Conservation (phyloP, 345 rosid genomes). For the Camelina neglecta region DNA sequence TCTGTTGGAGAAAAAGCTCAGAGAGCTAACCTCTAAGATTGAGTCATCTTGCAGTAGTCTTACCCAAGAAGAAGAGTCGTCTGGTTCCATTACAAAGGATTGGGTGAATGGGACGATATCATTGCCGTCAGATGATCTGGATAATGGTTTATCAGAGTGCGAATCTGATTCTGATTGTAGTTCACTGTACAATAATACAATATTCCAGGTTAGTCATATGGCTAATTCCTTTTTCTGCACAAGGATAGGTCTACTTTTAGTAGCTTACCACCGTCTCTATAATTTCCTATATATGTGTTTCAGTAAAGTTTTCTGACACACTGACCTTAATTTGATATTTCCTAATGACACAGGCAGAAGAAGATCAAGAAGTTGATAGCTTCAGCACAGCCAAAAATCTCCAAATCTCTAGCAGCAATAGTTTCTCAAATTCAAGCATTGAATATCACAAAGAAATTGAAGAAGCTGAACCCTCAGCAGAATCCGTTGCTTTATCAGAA, state of each 20-base stretch:
- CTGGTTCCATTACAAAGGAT: constrained; percentile 51
- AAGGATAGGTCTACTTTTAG: constrained; percentile 4
- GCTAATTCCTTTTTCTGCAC: not conserved
- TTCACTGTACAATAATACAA: constrained; percentile 48
- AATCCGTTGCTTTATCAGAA: constrained; percentile 43
- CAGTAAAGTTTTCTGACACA: not conserved
- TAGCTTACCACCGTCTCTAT: constrained; percentile 14
- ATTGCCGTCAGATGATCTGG: constrained; percentile 46
- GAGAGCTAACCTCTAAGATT: constrained; percentile 65
- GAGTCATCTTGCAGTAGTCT: constrained; percentile 60
- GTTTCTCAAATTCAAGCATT: constrained; percentile 44
- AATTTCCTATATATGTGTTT: not conserved
- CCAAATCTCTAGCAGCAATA: constrained; percentile 37
- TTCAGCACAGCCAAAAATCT: constrained; percentile 43
- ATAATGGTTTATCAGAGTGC: constrained; percentile 43
- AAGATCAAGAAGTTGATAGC: constrained; percentile 54
- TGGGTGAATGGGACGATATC: constrained; percentile 37
- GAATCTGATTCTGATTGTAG: constrained; percentile 48
- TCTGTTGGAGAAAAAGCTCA: constrained; percentile 82
- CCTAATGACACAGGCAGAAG: constrained; percentile 46
- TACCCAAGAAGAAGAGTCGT: constrained; percentile 51
- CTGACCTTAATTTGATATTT: constrained; percentile 12
- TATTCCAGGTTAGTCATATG: constrained; percentile 58
- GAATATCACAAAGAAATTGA: constrained; percentile 41
- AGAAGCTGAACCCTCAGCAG: constrained; percentile 44